Evolutionary conservation across 2,329 filamentous ascomycete genomes (phyloP).

Genomic region (Polychaeton citri): DNA sequence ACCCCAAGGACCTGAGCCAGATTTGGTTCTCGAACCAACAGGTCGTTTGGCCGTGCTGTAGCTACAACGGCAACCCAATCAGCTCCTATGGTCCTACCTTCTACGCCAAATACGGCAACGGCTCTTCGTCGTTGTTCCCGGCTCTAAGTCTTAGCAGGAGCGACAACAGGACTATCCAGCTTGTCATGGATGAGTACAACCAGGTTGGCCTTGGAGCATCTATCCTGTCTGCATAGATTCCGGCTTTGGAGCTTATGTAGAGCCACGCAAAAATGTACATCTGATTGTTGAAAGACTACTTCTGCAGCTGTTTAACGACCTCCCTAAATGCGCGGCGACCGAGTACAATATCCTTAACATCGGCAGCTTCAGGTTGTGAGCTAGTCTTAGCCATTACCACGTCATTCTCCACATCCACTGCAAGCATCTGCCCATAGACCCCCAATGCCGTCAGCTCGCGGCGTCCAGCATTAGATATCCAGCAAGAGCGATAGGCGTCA

Average conservation of each 20-base stretch:
- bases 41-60: background rate
- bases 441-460: too few species aligned
- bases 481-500: slow-evolving; percentile 8
- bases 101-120: background rate
- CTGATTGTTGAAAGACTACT: too few species aligned
- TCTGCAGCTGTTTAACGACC: too few species aligned
- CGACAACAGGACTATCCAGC: background rate
- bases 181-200: background rate
- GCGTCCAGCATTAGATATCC: slow-evolving; percentile 6
- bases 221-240: background rate
- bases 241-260: too few species aligned
- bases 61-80: background rate
- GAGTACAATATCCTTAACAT: too few species aligned
- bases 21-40: background rate
- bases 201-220: background rate
- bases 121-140: background rate
- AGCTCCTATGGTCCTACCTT: background rate
- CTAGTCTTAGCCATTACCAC: too few species aligned
- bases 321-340: too few species aligned
- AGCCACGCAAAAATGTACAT: too few species aligned
- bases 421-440: too few species aligned
- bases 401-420: too few species aligned
- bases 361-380: too few species aligned
- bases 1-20: background rate
- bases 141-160: background rate